A percentile compares a stretch with the other conserved stretches of the same genome.
These are phyloP conservation scores for Lecanicillium sp. DNA, from an alignment of 2,329 filamentous ascomycete species.

Conservation along the genomic window DNA sequence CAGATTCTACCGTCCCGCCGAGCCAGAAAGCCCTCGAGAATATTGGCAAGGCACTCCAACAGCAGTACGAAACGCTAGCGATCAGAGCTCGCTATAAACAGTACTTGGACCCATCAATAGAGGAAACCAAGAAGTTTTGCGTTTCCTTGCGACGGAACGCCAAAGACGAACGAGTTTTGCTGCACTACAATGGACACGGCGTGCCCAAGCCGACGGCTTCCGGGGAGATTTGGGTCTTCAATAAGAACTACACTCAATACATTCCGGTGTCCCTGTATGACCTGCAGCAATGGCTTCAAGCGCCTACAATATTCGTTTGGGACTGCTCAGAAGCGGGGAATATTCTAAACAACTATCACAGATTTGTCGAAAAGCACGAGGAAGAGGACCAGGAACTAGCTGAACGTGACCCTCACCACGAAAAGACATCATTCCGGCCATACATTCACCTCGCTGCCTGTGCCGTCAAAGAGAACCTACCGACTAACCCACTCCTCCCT, in stretches of 20 bases:
- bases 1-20: conserved; percentile 75
- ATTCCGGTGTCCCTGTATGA: conserved; percentile 95
- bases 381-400: conserved; percentile 73
- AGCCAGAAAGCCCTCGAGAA: conserved; percentile 82
- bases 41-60: conserved; percentile 92
- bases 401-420: conserved; percentile 72
- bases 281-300: conserved; percentile 89
- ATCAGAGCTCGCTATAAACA: conserved; percentile 97
- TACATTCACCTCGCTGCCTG: conserved; percentile 91
- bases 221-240: conserved; percentile 98
- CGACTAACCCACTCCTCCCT: conserved; percentile 86
- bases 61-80: conserved; percentile 92
- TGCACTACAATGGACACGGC: conserved; percentile 97
- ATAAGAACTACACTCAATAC: conserved; percentile 97
- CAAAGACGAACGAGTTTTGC: conserved; percentile 91
- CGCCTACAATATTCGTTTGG: conserved; percentile 93
- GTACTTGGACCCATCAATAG: conserved; percentile 89
- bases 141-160: conserved; percentile 83
- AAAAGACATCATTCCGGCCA: conserved; percentile 60
- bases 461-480: conserved; percentile 80
- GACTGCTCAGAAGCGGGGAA: conserved; percentile 96
- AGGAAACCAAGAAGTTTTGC: conserved; percentile 96
- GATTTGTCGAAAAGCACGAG: conserved; percentile 91
- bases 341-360: conserved; percentile 89
- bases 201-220: conserved; percentile 93